Percentiles rank a stretch among this genome's conserved stretches.
Conservation (phyloP, 495 filamentous ascomycete genomes). For the Cetradonia linearis region DNA sequence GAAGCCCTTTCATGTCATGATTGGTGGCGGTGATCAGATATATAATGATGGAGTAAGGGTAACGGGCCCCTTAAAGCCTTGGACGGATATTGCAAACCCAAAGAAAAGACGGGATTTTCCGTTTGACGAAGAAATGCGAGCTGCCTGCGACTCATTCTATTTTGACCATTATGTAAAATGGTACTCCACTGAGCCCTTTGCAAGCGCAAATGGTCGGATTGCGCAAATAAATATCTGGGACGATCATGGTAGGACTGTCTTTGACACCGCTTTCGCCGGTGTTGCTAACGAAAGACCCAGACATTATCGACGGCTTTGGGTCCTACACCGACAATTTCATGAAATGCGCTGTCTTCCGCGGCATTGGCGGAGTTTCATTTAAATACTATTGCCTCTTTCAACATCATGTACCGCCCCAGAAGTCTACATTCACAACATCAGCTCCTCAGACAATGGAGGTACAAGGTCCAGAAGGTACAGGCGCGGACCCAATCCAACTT, state of each 20-base stretch:
- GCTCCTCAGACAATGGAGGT: constrained; percentile 42
- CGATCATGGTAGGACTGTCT: constrained; percentile 57
- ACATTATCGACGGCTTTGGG: constrained; percentile 88
- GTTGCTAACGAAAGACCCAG: constrained; percentile 21
- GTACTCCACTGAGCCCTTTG: constrained; percentile 79
- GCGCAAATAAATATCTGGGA: constrained; percentile 94
- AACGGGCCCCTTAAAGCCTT: constrained; percentile 62
- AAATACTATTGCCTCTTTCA: constrained; percentile 95
- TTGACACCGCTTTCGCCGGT: not conserved
- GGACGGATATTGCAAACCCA: constrained; percentile 75
- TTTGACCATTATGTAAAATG: constrained; percentile 80
- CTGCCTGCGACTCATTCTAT: constrained; percentile 80
- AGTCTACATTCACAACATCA: constrained; percentile 72
- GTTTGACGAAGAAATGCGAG: constrained; percentile 63
- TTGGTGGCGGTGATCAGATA: constrained; percentile 91
- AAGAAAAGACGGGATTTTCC: constrained; percentile 67
- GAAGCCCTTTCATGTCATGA: constrained; percentile 85
- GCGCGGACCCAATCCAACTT: constrained; percentile 55
- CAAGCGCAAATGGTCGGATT: constrained; percentile 73
- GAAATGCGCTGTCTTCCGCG: constrained; percentile 81
- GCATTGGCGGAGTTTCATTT: constrained; percentile 76
- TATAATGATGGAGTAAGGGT: constrained; percentile 89
- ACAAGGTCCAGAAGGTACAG: constrained; percentile 38
- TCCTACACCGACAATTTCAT: constrained; percentile 91
- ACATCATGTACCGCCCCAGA: constrained; percentile 76